Base-by-base conservation (phyloP, 768 basidiomycete species). In the Rhodotorula sphaerocarpa region DNA sequence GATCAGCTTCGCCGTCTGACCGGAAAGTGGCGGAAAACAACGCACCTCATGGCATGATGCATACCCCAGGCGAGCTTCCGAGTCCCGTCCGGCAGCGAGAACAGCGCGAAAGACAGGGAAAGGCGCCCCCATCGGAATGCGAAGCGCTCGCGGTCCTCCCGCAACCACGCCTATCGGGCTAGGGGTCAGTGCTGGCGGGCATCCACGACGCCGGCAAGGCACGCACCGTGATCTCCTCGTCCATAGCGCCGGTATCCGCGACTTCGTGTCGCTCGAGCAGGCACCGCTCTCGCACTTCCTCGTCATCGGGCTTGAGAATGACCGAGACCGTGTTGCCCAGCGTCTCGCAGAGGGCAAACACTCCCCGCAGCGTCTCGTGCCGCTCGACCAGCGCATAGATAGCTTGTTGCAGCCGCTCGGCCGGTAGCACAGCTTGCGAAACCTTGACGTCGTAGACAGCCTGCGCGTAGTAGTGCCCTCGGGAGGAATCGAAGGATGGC, bases 11-110 rank as follows among this genome's bases (percentile, higher is more conserved):
- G n/a, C 2, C 1, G 25, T 1, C 27, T 44, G 44, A 57, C 46
- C 9, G 21, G 5, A 10, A n/a, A 10, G 2, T 21, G 2, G 11
- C 11, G 12, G 12, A 7, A 34, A 9, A 6, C 5, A 4, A 6
- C 58, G 34, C 20, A 69, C 67, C 59, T 61, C 63, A 65, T 65
- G 1, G 67, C 67, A 36, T 69, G 67, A 25, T 69, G 67, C 46
- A 69, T 58, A 9, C 58, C n/a, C 67, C 67, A 69, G 2, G n/a
- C 67, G 12, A 69, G 58, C 50, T 69, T 64, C n/a, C 62, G 41
- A 15, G 25, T 12, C 0, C 62, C 67, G 14, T n/a, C 25, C 1
- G 20, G 20, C 45, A 33, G 25, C 9, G 23, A 12, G 53, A 69
- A 65, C 16, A 65, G 18, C 0, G 67, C 63, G 21, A 65, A 69